These are phyloP conservation scores for Emergomyces africanus DNA, from an alignment of 2,329 filamentous ascomycete species.

Conservation along the genomic window DNA sequence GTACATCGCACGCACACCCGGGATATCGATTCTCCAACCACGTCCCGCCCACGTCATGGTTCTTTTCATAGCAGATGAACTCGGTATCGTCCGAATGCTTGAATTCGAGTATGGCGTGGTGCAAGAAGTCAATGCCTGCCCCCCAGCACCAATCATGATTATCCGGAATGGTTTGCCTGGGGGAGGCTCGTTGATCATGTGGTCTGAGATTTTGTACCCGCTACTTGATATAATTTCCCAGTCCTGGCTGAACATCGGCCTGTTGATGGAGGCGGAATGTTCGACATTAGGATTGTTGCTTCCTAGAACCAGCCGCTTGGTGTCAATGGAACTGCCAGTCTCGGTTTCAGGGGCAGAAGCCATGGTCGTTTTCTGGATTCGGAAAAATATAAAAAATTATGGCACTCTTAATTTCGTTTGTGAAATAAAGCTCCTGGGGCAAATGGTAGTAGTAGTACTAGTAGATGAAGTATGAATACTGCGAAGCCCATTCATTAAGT, in stretches of 20 bases:
- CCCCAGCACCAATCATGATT: conserved; percentile 12
- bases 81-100: conserved; percentile 9
- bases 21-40: conserved; percentile 40
- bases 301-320: background rate
- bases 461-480: too few relatives aligned
- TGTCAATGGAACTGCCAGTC: background rate
- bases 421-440: background rate
- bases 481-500: background rate
- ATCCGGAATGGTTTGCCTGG: conserved; percentile 9
- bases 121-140: conserved; percentile 13
- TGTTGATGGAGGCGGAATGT: conserved; percentile 7
- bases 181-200: conserved; percentile 11
- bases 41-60: conserved; percentile 24
- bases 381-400: too few relatives aligned
- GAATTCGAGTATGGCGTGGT: conserved; percentile 9
- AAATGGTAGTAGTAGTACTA: background rate
- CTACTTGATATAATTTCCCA: conserved; percentile 7
- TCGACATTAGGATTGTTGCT: conserved; percentile 11
- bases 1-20: conserved; percentile 55
- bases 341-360: background rate
- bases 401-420: background rate
- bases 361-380: background rate
- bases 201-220: conserved; percentile 8
- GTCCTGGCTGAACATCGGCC: conserved; percentile 8
- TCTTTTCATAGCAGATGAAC: conserved; percentile 20